Evolutionary conservation across 495 filamentous ascomycete genomes (phyloP).

Genomic region (Tuber magnatum): DNA sequence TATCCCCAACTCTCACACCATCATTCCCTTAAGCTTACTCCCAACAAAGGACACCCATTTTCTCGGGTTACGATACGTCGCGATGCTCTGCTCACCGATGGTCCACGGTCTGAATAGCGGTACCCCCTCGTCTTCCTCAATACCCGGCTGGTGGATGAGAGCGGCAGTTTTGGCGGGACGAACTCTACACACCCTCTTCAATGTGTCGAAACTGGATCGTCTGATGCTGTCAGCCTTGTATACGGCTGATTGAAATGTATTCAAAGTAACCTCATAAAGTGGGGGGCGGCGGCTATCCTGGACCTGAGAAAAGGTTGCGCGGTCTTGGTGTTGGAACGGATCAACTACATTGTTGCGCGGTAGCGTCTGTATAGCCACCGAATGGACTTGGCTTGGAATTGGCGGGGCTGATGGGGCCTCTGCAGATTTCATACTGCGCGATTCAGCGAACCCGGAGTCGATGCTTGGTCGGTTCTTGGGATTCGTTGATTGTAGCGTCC

Average conservation of each 20-base stretch:
- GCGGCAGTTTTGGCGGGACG: accelerated
- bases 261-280: not conserved
- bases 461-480: not conserved
- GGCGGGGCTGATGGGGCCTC: not conserved
- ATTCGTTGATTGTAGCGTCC: not conserved
- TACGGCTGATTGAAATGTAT: not conserved
- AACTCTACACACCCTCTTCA: not conserved
- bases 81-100: not conserved
- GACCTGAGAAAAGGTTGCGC: accelerated
- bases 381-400: not conserved
- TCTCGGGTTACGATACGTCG: not conserved
- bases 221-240: not conserved
- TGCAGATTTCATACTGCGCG: not conserved
- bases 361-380: accelerated
- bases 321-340: not conserved
- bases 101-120: not conserved
- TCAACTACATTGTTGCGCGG: not conserved
- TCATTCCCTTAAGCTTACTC: not conserved
- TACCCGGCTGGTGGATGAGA: not conserved
- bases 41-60: not conserved
- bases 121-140: not conserved
- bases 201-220: not conserved
- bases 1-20: not conserved
- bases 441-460: not conserved
- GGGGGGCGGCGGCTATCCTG: not conserved